Evolutionary conservation across 2,329 filamentous ascomycete species (phyloP).

Genomic region (Aspergillus terreus): DNA sequence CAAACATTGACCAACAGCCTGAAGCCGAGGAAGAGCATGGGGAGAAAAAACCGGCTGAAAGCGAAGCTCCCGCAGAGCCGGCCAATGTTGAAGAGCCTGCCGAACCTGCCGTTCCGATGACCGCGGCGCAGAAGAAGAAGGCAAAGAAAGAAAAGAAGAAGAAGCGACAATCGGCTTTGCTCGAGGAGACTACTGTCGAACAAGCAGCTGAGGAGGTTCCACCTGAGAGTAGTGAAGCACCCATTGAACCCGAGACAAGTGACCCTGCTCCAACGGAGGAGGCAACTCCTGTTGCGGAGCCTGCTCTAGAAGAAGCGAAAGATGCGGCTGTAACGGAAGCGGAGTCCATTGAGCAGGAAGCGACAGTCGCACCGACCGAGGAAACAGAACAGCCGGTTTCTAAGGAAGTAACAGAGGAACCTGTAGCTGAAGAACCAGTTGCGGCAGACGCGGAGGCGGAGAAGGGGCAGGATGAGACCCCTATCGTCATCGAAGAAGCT

Average conservation of each 20-base stretch:
- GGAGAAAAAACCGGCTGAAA: slow-evolving; percentile 4
- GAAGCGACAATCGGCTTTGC: slow-evolving; percentile 9
- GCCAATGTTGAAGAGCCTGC: slow-evolving; percentile 1
- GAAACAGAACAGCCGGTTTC: not conserved
- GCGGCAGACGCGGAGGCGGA: too few species aligned
- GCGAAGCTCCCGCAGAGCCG: slow-evolving; percentile 1
- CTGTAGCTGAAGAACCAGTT: too few species aligned
- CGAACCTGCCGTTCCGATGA: slow-evolving; percentile 13
- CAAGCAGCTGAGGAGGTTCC: not conserved
- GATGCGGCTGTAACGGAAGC: not conserved
- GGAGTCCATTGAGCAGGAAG: not conserved
- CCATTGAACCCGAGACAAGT: too few species aligned
- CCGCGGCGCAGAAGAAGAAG: slow-evolving; percentile 23
- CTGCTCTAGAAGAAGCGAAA: not conserved
- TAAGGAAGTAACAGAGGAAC: not conserved
- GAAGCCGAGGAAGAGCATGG: not conserved
- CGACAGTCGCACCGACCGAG: not conserved
- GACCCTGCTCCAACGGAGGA: not conserved
- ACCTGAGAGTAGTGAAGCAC: not conserved
- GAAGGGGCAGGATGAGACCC: too few species aligned
- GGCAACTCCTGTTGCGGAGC: not conserved
- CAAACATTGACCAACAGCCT: not conserved
- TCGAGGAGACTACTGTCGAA: slow-evolving; percentile 4
- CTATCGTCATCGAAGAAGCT: too few species aligned
- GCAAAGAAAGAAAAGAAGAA: slow-evolving; percentile 25